Conservation (phyloP, 352 stramenopile species). For the Albugo laibachii region DNA sequence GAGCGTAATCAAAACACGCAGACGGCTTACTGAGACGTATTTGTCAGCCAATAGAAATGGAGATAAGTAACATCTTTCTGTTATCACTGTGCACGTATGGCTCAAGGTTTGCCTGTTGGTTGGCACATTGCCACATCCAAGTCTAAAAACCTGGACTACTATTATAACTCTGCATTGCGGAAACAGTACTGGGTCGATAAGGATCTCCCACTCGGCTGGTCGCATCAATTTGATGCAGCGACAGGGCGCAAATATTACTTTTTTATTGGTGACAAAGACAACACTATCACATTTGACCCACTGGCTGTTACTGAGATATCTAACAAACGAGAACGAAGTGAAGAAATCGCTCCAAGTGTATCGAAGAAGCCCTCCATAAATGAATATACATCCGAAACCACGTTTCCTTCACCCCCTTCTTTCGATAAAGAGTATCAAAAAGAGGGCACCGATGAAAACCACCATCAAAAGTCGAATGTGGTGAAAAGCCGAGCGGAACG, state of each 20-base stretch:
- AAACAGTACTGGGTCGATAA: slow-evolving; percentile 75
- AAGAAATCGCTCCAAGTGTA: slow-evolving; percentile 6
- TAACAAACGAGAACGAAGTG: not conserved
- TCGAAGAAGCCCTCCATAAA: slow-evolving; percentile 19
- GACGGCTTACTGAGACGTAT: not conserved
- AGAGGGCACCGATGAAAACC: slow-evolving; percentile 3
- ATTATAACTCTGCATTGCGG: slow-evolving; percentile 53
- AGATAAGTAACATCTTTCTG: not conserved
- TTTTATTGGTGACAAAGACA: slow-evolving; percentile 47
- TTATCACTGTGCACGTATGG: not conserved
- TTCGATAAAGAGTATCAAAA: slow-evolving; percentile 3
- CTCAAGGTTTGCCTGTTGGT: slow-evolving; percentile 19
- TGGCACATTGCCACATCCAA: slow-evolving; percentile 67
- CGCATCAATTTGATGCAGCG: slow-evolving; percentile 51
- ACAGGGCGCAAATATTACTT: slow-evolving; percentile 41
- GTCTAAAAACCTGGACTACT: slow-evolving; percentile 73
- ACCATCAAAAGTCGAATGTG: slow-evolving; percentile 2
- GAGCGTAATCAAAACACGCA: not conserved
- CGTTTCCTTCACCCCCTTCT: slow-evolving; percentile 1
- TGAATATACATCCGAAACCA: slow-evolving; percentile 18
- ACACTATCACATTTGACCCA: slow-evolving; percentile 53
- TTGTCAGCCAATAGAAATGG: not conserved
- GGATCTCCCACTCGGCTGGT: slow-evolving; percentile 58
- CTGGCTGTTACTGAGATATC: slow-evolving; percentile 17
- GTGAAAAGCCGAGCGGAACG: slow-evolving; percentile 11